Percentiles rank a stretch among this genome's conserved stretches.
Evolutionary conservation across 2,329 filamentous ascomycete genomes (phyloP).

Genomic region (Esteya vermicola): DNA sequence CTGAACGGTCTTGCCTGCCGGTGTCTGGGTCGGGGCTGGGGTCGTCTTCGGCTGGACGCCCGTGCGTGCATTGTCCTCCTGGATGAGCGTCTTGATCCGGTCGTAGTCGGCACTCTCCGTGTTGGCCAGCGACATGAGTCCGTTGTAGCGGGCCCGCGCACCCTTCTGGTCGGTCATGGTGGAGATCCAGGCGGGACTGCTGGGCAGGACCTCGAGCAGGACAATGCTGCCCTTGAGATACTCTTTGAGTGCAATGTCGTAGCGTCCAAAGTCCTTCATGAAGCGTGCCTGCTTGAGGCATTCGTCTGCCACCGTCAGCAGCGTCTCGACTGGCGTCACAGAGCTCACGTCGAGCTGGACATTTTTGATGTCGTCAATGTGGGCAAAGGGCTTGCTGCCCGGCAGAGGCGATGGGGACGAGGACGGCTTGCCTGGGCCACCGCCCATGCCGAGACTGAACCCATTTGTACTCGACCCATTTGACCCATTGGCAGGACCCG

Average conservation of each 20-base stretch:
- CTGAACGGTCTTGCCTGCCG: neutral
- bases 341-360: slow-evolving; percentile 26
- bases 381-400: slow-evolving; percentile 4
- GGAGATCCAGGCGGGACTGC: slow-evolving; percentile 58
- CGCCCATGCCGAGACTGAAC: neutral
- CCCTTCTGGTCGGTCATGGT: slow-evolving; percentile 41
- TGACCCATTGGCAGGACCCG: neutral
- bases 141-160: slow-evolving; percentile 30
- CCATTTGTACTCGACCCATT: neutral
- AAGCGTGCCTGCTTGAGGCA: slow-evolving; percentile 46
- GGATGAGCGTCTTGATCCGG: slow-evolving; percentile 43
- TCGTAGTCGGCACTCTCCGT: slow-evolving; percentile 35
- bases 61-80: slow-evolving; percentile 47
- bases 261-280: slow-evolving; percentile 46
- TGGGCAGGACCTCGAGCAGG: slow-evolving; percentile 59
- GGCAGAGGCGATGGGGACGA: neutral
- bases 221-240: slow-evolving; percentile 75
- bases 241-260: slow-evolving; percentile 66
- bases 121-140: slow-evolving; percentile 35
- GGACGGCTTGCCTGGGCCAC: neutral
- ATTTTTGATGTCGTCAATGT: slow-evolving; percentile 10
- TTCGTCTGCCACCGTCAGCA: slow-evolving; percentile 37
- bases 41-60: slow-evolving; percentile 34
- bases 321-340: slow-evolving; percentile 34
- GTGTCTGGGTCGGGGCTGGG: neutral